These are phyloP conservation scores for Xylaria bambusicola DNA, from an alignment of 495 filamentous ascomycete genomes.

Conservation along the genomic window DNA sequence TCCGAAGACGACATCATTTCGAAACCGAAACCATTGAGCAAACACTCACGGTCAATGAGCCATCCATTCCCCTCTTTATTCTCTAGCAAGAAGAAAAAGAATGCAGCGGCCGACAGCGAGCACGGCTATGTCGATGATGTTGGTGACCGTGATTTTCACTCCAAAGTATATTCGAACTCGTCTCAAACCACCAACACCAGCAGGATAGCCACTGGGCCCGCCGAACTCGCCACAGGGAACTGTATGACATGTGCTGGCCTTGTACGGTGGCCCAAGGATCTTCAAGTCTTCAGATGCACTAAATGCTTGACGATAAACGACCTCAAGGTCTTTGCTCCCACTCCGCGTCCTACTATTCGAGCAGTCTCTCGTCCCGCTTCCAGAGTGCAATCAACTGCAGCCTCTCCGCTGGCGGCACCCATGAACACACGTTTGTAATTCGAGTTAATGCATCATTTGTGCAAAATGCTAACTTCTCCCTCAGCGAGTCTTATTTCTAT, in stretches of 20 bases:
- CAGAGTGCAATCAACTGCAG: slow-evolving; percentile 19
- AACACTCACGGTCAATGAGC: slow-evolving; percentile 72
- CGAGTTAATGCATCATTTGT: not conserved
- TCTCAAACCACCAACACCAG: slow-evolving; percentile 29
- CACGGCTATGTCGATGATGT: slow-evolving; percentile 30
- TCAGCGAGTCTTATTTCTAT: slow-evolving; percentile 30
- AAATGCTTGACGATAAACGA: slow-evolving; percentile 89
- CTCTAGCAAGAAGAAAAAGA: slow-evolving; percentile 56
- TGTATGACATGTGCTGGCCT: slow-evolving; percentile 82
- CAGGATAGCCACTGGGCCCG: slow-evolving; percentile 32
- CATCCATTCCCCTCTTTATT: slow-evolving; percentile 72
- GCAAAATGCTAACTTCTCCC: not conserved
- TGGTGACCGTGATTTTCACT: slow-evolving; percentile 29
- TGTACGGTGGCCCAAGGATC: slow-evolving; percentile 77
- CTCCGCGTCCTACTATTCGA: slow-evolving; percentile 21
- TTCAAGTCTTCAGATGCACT: slow-evolving; percentile 79
- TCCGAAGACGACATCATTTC: slow-evolving; percentile 43
- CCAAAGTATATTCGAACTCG: slow-evolving; percentile 26
- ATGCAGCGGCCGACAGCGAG: slow-evolving; percentile 22
- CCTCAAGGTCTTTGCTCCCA: slow-evolving; percentile 51
- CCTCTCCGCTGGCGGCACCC: not conserved
- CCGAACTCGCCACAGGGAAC: slow-evolving; percentile 63
- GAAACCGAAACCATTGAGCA: slow-evolving; percentile 33
- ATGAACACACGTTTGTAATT: slow-evolving; percentile 9
- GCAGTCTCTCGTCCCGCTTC: slow-evolving; percentile 8